Conservation (phyloP, 257 asterid genomes). For the Nicotiana tabacum region DNA sequence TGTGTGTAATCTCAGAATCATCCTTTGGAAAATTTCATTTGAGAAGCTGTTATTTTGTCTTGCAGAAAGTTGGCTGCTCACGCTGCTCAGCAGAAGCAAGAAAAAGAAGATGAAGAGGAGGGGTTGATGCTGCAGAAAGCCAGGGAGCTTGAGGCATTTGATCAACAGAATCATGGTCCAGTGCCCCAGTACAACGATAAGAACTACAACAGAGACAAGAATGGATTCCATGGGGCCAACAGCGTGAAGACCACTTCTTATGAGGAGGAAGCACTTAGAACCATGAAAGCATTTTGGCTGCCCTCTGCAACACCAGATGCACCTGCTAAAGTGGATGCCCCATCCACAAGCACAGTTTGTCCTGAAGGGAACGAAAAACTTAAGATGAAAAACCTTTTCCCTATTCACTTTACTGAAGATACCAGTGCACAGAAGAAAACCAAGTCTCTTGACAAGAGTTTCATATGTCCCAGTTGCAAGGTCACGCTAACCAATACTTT, state of each 20-base stretch:
- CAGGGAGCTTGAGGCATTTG: constrained; percentile 76
- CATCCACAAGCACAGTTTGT: constrained; percentile 62
- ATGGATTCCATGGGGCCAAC: constrained; percentile 91
- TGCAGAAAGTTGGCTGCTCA: constrained; percentile 68
- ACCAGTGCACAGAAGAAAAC: constrained; percentile 43
- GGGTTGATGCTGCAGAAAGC: constrained; percentile 56
- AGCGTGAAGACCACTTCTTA: constrained; percentile 84
- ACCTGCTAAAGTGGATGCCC: constrained; percentile 67
- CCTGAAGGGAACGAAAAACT: constrained; percentile 93
- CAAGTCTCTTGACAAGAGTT: constrained; percentile 57
- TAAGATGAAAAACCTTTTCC: constrained; percentile 69
- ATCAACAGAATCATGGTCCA: constrained; percentile 92
- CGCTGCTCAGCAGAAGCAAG: constrained; percentile 59
- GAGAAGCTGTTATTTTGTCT: not conserved
- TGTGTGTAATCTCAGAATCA: not conserved
- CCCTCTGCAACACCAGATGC: constrained; percentile 98
- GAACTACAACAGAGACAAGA: constrained; percentile 60
- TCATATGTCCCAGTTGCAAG: constrained; percentile 90
- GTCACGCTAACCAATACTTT: constrained; percentile 72
- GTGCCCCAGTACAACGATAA: constrained; percentile 74
- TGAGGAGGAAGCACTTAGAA: constrained; percentile 93
- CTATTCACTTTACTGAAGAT: constrained; percentile 60
- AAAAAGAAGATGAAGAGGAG: constrained; percentile 72
- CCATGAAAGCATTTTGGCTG: constrained; percentile 97
- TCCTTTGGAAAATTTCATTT: not conserved